phyloP scores from a whole-genome alignment of 75 land plant species.

The Selaginella moellendorffii region DNA sequence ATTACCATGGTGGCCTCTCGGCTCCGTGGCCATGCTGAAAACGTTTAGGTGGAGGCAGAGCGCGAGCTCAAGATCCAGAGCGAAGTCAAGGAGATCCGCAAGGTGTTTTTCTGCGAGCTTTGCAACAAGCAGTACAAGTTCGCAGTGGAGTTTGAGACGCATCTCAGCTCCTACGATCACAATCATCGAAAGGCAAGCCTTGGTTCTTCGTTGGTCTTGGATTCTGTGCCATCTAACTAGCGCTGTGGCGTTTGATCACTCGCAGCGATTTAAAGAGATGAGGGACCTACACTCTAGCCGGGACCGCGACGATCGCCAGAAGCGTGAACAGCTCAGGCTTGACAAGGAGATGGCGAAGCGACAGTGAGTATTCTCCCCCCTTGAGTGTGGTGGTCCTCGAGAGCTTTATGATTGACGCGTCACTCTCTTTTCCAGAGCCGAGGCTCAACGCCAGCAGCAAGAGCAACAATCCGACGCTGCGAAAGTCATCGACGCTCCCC shows the following conservation, averaged over 20 bases:
- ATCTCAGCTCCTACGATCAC: conserved; percentile 96
- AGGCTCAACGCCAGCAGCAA: conserved; percentile 58
- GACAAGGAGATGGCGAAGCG: conserved; percentile 93
- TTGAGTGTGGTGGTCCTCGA: too few relatives aligned
- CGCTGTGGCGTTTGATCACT: not conserved
- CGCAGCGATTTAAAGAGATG: conserved; percentile 96
- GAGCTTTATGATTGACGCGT: too few relatives aligned
- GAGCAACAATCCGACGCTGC: not conserved
- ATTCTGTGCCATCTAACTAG: too few relatives aligned
- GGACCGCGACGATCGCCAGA: conserved; percentile 78
- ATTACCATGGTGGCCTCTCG: conserved; percentile 87
- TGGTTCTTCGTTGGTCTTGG: not conserved
- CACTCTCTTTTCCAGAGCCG: too few relatives aligned
- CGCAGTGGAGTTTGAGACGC: conserved; percentile 96
- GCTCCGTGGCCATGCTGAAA: conserved; percentile 77
- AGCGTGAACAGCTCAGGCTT: conserved; percentile 73
- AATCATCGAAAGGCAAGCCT: conserved; percentile 78
- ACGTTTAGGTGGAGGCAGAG: conserved; percentile 98
- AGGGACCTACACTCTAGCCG: conserved; percentile 75
- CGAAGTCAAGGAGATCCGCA: conserved; percentile 97
- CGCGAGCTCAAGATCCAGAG: conserved; percentile 95
- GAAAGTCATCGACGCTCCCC: too few relatives aligned
- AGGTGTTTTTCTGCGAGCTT: conserved; percentile 88
- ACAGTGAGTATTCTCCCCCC: conserved; percentile 40
- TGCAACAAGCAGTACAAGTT: conserved; percentile 99